phyloP scores from a whole-genome alignment of 805 yeast species.

The Kluyveromyces lactis region DNA sequence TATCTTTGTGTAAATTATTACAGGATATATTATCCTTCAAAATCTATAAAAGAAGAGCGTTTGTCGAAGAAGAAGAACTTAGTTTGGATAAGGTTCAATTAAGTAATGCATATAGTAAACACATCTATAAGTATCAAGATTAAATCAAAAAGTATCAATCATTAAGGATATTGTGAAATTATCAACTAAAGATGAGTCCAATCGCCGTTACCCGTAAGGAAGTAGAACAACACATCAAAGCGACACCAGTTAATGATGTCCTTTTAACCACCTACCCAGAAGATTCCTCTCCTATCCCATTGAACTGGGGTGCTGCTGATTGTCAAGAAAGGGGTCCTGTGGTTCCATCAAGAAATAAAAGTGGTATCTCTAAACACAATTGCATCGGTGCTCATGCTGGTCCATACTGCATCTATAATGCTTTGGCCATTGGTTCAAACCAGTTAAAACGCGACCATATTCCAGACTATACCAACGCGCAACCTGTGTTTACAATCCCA shows the following conservation, averaged over 20 bases:
- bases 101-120: too few species aligned
- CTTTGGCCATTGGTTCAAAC: constrained; percentile 53
- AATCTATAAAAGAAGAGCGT: too few species aligned
- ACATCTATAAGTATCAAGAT: too few species aligned
- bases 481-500: constrained; percentile 50
- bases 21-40: too few species aligned
- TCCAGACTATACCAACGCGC: constrained; percentile 56
- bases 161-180: too few species aligned
- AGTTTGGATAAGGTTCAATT: too few species aligned
- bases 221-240: not conserved
- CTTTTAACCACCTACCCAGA: constrained; percentile 46
- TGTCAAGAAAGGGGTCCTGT: constrained; percentile 48
- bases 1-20: too few species aligned
- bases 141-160: too few species aligned
- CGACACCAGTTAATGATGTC: constrained; percentile 18
- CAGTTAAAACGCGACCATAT: constrained; percentile 44
- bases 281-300: constrained; percentile 42
- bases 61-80: too few species aligned
- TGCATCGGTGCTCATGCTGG: constrained; percentile 62
- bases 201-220: too few species aligned
- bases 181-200: too few species aligned
- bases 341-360: constrained; percentile 42
- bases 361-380: constrained; percentile 46
- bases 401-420: constrained; percentile 56
- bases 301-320: constrained; percentile 47